These are phyloP conservation scores for Colletotrichum costaricense DNA, from an alignment of 2,329 filamentous ascomycete species.

Conservation along the genomic window DNA sequence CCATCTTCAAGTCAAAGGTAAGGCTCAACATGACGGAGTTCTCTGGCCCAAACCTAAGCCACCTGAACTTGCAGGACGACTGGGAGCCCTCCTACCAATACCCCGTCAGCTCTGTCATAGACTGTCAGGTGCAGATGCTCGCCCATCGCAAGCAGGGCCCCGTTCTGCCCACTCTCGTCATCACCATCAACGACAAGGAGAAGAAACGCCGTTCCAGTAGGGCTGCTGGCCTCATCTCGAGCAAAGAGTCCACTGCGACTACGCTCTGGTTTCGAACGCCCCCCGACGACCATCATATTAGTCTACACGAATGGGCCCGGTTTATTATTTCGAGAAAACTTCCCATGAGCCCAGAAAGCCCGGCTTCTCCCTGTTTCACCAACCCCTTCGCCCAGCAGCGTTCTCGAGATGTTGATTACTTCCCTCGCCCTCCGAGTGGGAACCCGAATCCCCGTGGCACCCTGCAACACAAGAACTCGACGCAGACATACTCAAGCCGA, in stretches of 20 bases:
- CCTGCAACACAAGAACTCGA: conserved; percentile 61
- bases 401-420: conserved; percentile 55
- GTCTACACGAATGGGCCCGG: conserved; percentile 70
- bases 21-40: conserved; percentile 29
- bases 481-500: conserved; percentile 58
- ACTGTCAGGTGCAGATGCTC: conserved; percentile 69
- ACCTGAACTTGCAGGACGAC: conserved; percentile 57
- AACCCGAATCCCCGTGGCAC: conserved; percentile 49
- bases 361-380: conserved; percentile 63
- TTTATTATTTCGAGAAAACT: conserved; percentile 60
- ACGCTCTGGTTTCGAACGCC: conserved; percentile 68
- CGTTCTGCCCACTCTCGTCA: conserved; percentile 67
- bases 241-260: conserved; percentile 60
- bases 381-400: conserved; percentile 56
- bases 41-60: conserved; percentile 17
- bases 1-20: conserved; percentile 69
- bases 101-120: conserved; percentile 61
- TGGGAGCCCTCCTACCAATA: conserved; percentile 65
- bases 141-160: conserved; percentile 72
- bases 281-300: conserved; percentile 61
- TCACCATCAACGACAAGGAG: conserved; percentile 70
- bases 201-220: conserved; percentile 74
- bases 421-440: conserved; percentile 57
- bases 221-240: conserved; percentile 65
- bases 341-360: conserved; percentile 62